Conservation (phyloP, 192 early-diverging fungal species). For the Backusella mclennaniae region DNA sequence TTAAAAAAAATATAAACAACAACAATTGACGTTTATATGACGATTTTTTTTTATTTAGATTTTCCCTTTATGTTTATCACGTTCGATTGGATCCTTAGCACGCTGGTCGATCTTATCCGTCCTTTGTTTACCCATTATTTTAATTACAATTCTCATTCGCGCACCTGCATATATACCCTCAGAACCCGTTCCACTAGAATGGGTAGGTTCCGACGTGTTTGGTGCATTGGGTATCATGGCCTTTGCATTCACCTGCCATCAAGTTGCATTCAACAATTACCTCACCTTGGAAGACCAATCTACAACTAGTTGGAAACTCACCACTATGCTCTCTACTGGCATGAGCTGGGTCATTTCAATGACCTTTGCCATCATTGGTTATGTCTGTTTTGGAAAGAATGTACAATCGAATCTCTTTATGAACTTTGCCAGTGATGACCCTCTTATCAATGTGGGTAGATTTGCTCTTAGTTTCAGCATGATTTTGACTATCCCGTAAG, state of each 20-base stretch:
- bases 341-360: slow-evolving; percentile 53
- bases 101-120: slow-evolving; percentile 58
- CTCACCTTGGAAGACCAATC: slow-evolving; percentile 50
- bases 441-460: slow-evolving; percentile 58
- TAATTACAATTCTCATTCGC: slow-evolving; percentile 55
- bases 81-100: slow-evolving; percentile 60
- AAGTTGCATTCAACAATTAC: slow-evolving; percentile 64
- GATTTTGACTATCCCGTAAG: slow-evolving; percentile 57
- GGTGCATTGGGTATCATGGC: slow-evolving; percentile 68
- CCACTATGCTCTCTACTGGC: slow-evolving; percentile 46
- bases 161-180: slow-evolving; percentile 51
- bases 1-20: background rate
- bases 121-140: slow-evolving; percentile 59
- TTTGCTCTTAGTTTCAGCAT: slow-evolving; percentile 57
- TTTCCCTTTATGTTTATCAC: slow-evolving; percentile 60
- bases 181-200: slow-evolving; percentile 44
- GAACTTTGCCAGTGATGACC: slow-evolving; percentile 60
- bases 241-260: slow-evolving; percentile 65
- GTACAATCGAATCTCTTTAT: slow-evolving; percentile 67
- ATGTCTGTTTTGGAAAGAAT: slow-evolving; percentile 58
- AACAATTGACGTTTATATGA: background rate
- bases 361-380: slow-evolving; percentile 62
- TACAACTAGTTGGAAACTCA: slow-evolving; percentile 45
- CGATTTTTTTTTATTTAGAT: slow-evolving; percentile 39
- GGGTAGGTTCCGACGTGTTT: slow-evolving; percentile 57